A percentile compares a stretch with the other conserved stretches of the same genome.
These are phyloP conservation scores for Combretum micranthum DNA, from an alignment of 345 rosid genomes.

Conservation along the genomic window DNA sequence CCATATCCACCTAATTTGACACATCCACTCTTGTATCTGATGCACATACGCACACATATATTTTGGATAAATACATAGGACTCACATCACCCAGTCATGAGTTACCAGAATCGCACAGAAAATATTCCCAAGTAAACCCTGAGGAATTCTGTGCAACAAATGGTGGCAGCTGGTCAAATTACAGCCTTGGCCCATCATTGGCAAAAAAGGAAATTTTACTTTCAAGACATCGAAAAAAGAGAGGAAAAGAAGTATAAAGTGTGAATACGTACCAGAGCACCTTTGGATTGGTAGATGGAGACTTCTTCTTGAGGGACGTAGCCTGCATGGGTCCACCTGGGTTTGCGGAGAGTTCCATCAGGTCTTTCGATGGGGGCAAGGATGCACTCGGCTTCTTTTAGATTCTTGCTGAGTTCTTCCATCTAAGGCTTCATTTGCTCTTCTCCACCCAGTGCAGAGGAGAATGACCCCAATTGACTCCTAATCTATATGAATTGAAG, in stretches of 20 bases:
- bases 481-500: too few relatives aligned
- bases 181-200: too few relatives aligned
- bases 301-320: slow-evolving; percentile 87
- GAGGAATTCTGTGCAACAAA: too few relatives aligned
- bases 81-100: too few relatives aligned
- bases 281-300: slow-evolving; percentile 80
- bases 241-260: not conserved
- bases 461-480: too few relatives aligned
- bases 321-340: slow-evolving; percentile 83
- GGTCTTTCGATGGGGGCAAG: slow-evolving; percentile 82
- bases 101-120: too few relatives aligned
- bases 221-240: not conserved
- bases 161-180: too few relatives aligned
- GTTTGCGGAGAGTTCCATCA: slow-evolving; percentile 83
- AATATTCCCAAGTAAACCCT: too few relatives aligned
- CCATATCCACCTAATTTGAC: too few relatives aligned
- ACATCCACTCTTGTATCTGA: too few relatives aligned
- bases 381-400: slow-evolving; percentile 93
- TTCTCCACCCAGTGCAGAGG: slow-evolving; percentile 15
- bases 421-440: slow-evolving; percentile 34
- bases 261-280: slow-evolving; percentile 53
- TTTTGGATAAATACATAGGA: too few relatives aligned
- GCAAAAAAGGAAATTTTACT: not conserved
- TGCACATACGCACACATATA: too few relatives aligned
- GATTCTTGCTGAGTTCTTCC: slow-evolving; percentile 80